phyloP scores from a whole-genome alignment of 495 filamentous ascomycete genomes.

The Tuber melanosporum region DNA sequence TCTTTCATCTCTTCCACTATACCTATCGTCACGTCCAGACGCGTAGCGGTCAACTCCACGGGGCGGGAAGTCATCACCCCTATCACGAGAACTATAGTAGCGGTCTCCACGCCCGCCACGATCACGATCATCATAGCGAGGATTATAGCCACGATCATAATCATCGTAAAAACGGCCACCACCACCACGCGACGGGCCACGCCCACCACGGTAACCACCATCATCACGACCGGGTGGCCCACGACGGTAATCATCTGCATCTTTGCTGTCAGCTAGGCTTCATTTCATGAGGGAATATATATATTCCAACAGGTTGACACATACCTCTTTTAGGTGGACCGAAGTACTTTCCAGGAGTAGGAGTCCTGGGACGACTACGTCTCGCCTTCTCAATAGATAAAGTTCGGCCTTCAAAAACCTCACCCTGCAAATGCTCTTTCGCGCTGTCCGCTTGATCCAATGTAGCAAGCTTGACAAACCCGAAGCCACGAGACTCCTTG shows the following conservation, averaged over 20 bases:
- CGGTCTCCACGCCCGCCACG: constrained; percentile 52
- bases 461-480: constrained; percentile 98
- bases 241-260: constrained; percentile 55
- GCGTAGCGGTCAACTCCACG: constrained; percentile 62
- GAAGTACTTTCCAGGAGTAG: constrained; percentile 98
- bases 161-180: constrained; percentile 48
- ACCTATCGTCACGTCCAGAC: constrained; percentile 47
- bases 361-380: constrained; percentile 85
- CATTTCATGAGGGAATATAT: constrained; percentile 10
- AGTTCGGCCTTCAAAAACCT: constrained; percentile 89
- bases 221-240: constrained; percentile 47
- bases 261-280: constrained; percentile 36
- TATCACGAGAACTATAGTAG: constrained; percentile 48
- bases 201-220: constrained; percentile 42
- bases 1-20: constrained; percentile 48
- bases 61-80: constrained; percentile 58
- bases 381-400: constrained; percentile 99
- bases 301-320: constrained; percentile 35
- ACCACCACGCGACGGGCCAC: constrained; percentile 43
- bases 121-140: constrained; percentile 55
- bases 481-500: constrained; percentile 96
- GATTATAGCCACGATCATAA: constrained; percentile 55
- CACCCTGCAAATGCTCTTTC: constrained; percentile 91
- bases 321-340: constrained; percentile 96
- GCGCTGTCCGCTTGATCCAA: constrained; percentile 90